Evolutionary conservation across 73 alveolate species (phyloP).

Genomic region (Urostyla sp.): DNA sequence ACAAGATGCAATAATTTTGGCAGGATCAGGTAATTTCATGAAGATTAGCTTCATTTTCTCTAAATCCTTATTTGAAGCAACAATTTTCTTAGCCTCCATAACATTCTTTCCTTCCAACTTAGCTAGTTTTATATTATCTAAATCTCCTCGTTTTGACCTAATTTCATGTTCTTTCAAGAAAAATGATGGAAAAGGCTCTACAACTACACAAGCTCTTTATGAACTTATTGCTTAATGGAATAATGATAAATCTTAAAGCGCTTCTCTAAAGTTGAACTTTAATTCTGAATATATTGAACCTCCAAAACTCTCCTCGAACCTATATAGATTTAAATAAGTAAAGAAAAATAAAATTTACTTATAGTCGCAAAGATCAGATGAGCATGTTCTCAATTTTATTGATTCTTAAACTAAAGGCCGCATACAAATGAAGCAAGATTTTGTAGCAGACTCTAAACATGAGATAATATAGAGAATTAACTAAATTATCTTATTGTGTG

Average conservation of each 20-base stretch:
- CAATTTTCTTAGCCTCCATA: slow-evolving; percentile 12
- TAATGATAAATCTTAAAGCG: slow-evolving; percentile 54
- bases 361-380: slow-evolving; percentile 18
- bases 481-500: background rate
- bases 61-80: slow-evolving; percentile 63
- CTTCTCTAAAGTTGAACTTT: slow-evolving; percentile 25
- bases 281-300: slow-evolving; percentile 56
- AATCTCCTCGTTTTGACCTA: slow-evolving; percentile 65
- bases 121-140: slow-evolving; percentile 53
- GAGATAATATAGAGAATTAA: slow-evolving; percentile 16
- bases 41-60: slow-evolving; percentile 35
- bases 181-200: slow-evolving; percentile 77
- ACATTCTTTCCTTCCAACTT: slow-evolving; percentile 37
- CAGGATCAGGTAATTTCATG: slow-evolving; percentile 34
- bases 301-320: slow-evolving; percentile 74
- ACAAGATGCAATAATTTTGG: slow-evolving; percentile 2
- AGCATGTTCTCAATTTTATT: slow-evolving; percentile 28
- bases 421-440: slow-evolving; percentile 4
- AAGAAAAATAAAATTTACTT: background rate
- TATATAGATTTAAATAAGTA: background rate
- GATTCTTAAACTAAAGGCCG: background rate
- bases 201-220: slow-evolving; percentile 42
- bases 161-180: slow-evolving; percentile 59
- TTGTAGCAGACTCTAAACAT: background rate
- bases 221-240: slow-evolving; percentile 61